Conservation (phyloP, 2,329 filamentous ascomycete species). For the Teratosphaeria gauchensis region DNA sequence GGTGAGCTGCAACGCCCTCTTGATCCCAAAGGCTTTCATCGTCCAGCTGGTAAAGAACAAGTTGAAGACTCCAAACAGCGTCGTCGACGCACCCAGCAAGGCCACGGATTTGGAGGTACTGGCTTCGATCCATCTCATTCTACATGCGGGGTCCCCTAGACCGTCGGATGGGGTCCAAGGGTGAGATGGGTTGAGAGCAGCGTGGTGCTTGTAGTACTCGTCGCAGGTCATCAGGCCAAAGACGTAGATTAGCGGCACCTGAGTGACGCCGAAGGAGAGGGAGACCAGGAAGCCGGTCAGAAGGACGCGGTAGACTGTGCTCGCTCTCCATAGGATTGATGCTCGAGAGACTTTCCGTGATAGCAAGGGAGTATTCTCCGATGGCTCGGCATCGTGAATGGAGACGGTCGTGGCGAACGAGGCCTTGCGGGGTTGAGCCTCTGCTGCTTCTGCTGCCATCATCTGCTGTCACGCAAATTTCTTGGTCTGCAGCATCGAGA, state of each 20-base stretch:
- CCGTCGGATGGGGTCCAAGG: constrained; percentile 24
- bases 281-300: constrained; percentile 53
- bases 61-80: constrained; percentile 57
- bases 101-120: constrained; percentile 54
- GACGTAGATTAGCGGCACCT: constrained; percentile 50
- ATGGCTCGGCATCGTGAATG: constrained; percentile 1
- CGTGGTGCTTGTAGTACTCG: constrained; percentile 53
- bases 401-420: constrained; percentile 4
- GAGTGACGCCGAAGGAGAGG: constrained; percentile 41
- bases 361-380: constrained; percentile 9
- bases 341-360: constrained; percentile 2
- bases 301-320: constrained; percentile 38
- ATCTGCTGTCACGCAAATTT: no score
- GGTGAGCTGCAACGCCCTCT: constrained; percentile 52
- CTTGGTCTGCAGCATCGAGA: no score
- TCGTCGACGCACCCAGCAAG: constrained; percentile 58
- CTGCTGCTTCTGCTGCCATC: background rate
- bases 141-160: constrained; percentile 36
- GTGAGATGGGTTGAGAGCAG: constrained; percentile 22
- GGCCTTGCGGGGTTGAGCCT: background rate
- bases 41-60: constrained; percentile 58
- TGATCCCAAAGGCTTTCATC: constrained; percentile 57
- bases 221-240: constrained; percentile 66
- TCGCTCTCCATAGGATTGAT: constrained; percentile 13
- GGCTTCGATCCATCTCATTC: constrained; percentile 52